phyloP scores from a whole-genome alignment of 176 grass and related monocot species.

The Bromus sterilis region DNA sequence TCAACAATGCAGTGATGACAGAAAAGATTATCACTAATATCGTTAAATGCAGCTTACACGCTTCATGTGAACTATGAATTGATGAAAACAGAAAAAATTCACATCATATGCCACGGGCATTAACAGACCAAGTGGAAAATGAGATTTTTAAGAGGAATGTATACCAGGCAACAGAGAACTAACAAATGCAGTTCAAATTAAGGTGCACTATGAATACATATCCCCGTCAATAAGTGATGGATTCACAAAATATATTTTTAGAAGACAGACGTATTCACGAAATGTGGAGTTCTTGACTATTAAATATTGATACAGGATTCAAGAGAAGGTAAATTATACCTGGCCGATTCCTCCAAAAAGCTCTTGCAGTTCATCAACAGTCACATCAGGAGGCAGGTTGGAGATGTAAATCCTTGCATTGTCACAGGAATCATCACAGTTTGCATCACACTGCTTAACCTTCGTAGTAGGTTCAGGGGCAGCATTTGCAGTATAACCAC shows the following conservation, averaged over 20 bases:
- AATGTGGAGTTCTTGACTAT: not conserved
- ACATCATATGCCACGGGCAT: not conserved
- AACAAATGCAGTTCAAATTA: not conserved
- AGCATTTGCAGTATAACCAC: slow-evolving; percentile 35
- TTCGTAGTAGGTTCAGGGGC: slow-evolving; percentile 30
- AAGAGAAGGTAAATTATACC: slow-evolving; percentile 30
- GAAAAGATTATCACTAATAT: not conserved
- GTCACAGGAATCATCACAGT: slow-evolving; percentile 85
- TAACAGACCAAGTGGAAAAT: not conserved
- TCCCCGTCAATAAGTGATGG: not conserved
- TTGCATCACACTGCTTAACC: slow-evolving; percentile 94
- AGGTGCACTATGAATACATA: not conserved
- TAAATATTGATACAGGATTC: not conserved
- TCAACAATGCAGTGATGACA: not conserved
- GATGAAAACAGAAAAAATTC: not conserved
- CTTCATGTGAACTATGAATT: not conserved
- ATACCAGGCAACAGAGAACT: not conserved
- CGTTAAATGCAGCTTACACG: too few relatives aligned
- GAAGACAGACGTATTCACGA: not conserved
- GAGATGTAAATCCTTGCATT: slow-evolving; percentile 99
- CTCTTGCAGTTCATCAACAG: slow-evolving; percentile 84
- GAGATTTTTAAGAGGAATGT: not conserved
- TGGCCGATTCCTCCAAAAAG: slow-evolving; percentile 95
- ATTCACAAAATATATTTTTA: not conserved
- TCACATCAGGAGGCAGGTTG: slow-evolving; percentile 92